Evolutionary conservation across 75 land plant species (phyloP).

Genomic region (Chamaecyparis obtusa): DNA sequence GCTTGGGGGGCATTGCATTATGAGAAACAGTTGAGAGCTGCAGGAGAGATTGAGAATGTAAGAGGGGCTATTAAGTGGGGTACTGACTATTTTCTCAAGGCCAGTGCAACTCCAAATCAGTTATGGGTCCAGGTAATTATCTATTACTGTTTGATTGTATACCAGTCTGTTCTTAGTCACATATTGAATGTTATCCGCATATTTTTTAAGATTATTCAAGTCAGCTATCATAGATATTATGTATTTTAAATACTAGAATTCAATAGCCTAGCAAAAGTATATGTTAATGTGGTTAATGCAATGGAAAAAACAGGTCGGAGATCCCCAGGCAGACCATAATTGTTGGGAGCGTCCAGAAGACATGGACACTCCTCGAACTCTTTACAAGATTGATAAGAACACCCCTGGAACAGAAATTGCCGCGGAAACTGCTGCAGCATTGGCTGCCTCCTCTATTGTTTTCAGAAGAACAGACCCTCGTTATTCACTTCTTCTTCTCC

Average conservation of each 20-base stretch:
- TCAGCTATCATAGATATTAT: not conserved
- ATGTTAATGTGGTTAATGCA: not conserved
- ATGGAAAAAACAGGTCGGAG: conserved; percentile 25
- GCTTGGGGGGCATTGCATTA: conserved; percentile 66
- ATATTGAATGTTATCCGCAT: no score
- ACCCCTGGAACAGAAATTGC: conserved; percentile 43
- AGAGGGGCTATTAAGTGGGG: conserved; percentile 76
- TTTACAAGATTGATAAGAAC: conserved; percentile 21
- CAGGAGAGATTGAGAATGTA: conserved; percentile 56
- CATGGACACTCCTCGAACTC: conserved; percentile 39
- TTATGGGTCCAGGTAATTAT: conserved; percentile 78
- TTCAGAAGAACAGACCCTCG: conserved; percentile 43
- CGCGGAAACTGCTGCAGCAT: conserved; percentile 90
- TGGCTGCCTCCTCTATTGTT: conserved; percentile 86
- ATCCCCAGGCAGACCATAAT: conserved; percentile 34
- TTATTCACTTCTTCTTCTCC: conserved; percentile 63
- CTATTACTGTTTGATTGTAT: no score
- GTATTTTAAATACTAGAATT: not conserved
- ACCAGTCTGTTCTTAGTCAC: no score
- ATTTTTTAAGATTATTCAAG: no score
- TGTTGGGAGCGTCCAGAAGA: conserved; percentile 54
- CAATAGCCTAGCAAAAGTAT: no score
- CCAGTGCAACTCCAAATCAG: conserved; percentile 31
- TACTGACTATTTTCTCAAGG: conserved; percentile 85
- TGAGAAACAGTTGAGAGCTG: conserved; percentile 29